These are phyloP conservation scores for Reutealis trisperma DNA, from an alignment of 345 rosid genomes.

Conservation along the genomic window DNA sequence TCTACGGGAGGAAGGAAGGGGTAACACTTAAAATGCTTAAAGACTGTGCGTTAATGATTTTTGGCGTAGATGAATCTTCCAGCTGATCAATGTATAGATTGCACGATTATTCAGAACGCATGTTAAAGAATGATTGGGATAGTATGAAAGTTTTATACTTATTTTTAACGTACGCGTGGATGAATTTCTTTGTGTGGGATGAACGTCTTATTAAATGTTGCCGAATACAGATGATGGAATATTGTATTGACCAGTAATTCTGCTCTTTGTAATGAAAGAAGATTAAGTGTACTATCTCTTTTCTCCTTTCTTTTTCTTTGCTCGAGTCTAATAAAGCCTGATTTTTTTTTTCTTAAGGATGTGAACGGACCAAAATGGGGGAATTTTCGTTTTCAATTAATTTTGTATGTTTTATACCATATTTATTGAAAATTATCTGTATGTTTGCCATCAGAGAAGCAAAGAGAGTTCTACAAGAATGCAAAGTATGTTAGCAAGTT, in stretches of 20 bases:
- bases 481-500: constrained; percentile 74
- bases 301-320: not conserved
- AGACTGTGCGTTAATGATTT: not conserved
- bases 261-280: too few species aligned
- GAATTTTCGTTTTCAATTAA: not conserved
- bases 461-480: constrained; percentile 77
- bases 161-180: not conserved
- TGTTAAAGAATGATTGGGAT: not conserved
- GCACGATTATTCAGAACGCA: not conserved
- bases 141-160: not conserved
- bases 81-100: not conserved
- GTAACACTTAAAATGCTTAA: not conserved
- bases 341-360: not conserved
- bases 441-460: constrained; percentile 51
- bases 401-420: not conserved
- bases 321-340: not conserved
- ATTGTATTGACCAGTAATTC: not conserved
- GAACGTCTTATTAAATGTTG: too few species aligned
- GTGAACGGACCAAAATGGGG: not conserved
- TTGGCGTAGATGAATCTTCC: not conserved
- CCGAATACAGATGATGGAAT: not conserved
- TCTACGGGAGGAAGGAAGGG: not conserved
- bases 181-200: not conserved
- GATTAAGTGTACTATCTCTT: not conserved
- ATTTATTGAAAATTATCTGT: not conserved